Evolutionary conservation across 768 basidiomycete species (phyloP).

Genomic region (Hebeloma cylindrosporum): DNA sequence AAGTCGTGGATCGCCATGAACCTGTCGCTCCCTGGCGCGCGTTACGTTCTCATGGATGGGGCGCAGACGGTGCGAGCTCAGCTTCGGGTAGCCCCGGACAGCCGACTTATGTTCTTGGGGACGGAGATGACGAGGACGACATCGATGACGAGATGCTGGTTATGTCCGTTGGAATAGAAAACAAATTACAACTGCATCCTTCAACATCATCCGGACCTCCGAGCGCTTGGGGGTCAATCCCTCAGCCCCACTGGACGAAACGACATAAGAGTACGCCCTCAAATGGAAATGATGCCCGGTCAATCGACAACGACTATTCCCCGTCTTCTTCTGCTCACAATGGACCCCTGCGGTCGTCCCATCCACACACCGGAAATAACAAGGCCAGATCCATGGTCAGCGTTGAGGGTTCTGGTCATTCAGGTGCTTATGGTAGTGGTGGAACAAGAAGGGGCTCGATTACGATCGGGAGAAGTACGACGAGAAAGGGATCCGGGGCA

Average conservation of each 20-base stretch:
- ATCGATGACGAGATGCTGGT: constrained; percentile 50
- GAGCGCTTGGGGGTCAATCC: background rate
- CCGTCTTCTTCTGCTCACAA: constrained; percentile 18
- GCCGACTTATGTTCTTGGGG: constrained; percentile 27
- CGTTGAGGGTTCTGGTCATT: constrained; percentile 48
- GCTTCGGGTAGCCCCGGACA: constrained; percentile 18
- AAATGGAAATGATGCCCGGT: constrained; percentile 19
- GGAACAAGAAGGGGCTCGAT: constrained; percentile 54
- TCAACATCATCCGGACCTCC: background rate
- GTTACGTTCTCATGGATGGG: constrained; percentile 26
- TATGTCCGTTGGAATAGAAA: constrained; percentile 49
- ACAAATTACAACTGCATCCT: constrained; percentile 6
- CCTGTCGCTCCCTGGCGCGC: constrained; percentile 42
- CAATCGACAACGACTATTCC: constrained; percentile 25
- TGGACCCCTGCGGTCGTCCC: constrained; percentile 9
- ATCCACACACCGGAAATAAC: constrained; percentile 25
- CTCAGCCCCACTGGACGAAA: constrained; percentile 14
- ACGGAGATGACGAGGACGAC: constrained; percentile 72
- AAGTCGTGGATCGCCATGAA: constrained; percentile 70
- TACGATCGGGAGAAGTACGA: constrained; percentile 61
- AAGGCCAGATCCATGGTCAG: constrained; percentile 63
- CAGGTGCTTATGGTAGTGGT: constrained; percentile 28
- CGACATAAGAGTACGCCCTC: constrained; percentile 26
- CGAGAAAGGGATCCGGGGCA: constrained; percentile 63
- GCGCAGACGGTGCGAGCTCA: constrained; percentile 21